A percentile compares a stretch with the other conserved stretches of the same genome.
phyloP scores from a whole-genome alignment of 768 basidiomycete genomes.

The Lepiota venenata region DNA sequence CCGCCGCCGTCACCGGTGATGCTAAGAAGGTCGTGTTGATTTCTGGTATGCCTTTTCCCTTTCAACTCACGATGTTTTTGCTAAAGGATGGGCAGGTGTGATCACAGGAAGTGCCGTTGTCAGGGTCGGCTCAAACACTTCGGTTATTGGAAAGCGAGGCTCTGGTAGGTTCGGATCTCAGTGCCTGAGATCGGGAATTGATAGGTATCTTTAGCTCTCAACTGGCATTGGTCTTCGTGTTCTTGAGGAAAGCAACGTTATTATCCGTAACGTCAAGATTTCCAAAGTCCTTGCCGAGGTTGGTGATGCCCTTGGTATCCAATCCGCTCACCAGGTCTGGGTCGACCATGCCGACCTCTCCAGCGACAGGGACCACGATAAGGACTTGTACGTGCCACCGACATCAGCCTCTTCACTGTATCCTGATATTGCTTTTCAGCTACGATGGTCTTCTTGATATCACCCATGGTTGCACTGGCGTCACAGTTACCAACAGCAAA shows the following conservation, averaged over 20 bases:
- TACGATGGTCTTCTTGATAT: slow-evolving; percentile 44
- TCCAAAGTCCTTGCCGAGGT: slow-evolving; percentile 42
- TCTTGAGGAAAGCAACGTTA: slow-evolving; percentile 38
- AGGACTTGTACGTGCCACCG: slow-evolving; percentile 29
- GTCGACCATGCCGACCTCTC: slow-evolving; percentile 44
- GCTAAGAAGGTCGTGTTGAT: slow-evolving; percentile 42
- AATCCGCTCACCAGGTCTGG: slow-evolving; percentile 38
- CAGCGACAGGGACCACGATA: slow-evolving; percentile 42
- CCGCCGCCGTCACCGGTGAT: slow-evolving; percentile 36
- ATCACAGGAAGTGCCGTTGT: slow-evolving; percentile 42
- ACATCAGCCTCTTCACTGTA: not conserved
- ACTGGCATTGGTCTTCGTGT: slow-evolving; percentile 45
- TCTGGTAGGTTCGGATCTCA: slow-evolving; percentile 27
- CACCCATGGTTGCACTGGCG: slow-evolving; percentile 40
- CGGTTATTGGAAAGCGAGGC: slow-evolving; percentile 36
- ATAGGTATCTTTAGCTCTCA: slow-evolving; percentile 28
- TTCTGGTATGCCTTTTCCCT: slow-evolving; percentile 24
- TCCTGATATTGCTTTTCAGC: slow-evolving; percentile 18
- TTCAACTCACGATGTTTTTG: not conserved
- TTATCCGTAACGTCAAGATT: slow-evolving; percentile 47
- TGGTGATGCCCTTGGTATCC: slow-evolving; percentile 45
- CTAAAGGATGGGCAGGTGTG: slow-evolving; percentile 24
- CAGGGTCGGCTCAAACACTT: slow-evolving; percentile 40
- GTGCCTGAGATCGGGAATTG: not conserved
- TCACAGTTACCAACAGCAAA: slow-evolving; percentile 39